A percentile compares a stretch with the other conserved stretches of the same genome.
phyloP scores from a whole-genome alignment of 306 rosid species.

The Canavalia ensiformis region DNA sequence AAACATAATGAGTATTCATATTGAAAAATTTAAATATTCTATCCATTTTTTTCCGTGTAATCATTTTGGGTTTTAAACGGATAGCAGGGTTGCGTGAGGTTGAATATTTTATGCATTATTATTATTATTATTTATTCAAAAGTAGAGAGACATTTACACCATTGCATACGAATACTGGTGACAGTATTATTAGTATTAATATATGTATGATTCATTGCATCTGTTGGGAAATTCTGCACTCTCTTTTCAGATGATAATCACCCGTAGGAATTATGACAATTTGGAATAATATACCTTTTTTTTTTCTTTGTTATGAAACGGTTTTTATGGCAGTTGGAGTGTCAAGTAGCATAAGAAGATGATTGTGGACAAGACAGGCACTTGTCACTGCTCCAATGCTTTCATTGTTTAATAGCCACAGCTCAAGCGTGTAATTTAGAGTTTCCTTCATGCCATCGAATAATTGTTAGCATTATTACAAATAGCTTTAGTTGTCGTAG shows the following conservation, averaged over 20 bases:
- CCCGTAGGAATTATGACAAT: slow-evolving; percentile 1
- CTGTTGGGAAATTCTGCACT: slow-evolving; percentile 1
- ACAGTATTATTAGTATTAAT: background rate
- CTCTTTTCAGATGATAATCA: background rate
- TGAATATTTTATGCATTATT: slow-evolving; percentile 13
- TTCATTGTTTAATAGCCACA: background rate
- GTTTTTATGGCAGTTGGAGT: slow-evolving; percentile 5
- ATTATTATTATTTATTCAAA: background rate
- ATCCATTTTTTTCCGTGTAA: background rate
- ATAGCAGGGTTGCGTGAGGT: slow-evolving; percentile 39
- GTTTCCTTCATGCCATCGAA: slow-evolving; percentile 19
- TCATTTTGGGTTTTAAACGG: slow-evolving; percentile 43
- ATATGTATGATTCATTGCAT: slow-evolving; percentile 25
- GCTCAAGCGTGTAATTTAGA: slow-evolving; percentile 40
- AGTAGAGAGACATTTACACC: background rate
- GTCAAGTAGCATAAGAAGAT: background rate
- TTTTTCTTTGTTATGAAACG: slow-evolving; percentile 5
- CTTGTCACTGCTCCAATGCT: background rate
- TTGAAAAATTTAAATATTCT: slow-evolving; percentile 33
- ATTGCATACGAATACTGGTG: slow-evolving; percentile 22
- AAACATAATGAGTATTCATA: slow-evolving; percentile 40
- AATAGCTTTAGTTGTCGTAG: slow-evolving; percentile 26
- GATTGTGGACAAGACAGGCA: background rate
- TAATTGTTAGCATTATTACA: background rate
- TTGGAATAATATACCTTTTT: slow-evolving; percentile 7